phyloP scores from a whole-genome alignment of 352 stramenopile genomes.

The Phytopythium litorale region DNA sequence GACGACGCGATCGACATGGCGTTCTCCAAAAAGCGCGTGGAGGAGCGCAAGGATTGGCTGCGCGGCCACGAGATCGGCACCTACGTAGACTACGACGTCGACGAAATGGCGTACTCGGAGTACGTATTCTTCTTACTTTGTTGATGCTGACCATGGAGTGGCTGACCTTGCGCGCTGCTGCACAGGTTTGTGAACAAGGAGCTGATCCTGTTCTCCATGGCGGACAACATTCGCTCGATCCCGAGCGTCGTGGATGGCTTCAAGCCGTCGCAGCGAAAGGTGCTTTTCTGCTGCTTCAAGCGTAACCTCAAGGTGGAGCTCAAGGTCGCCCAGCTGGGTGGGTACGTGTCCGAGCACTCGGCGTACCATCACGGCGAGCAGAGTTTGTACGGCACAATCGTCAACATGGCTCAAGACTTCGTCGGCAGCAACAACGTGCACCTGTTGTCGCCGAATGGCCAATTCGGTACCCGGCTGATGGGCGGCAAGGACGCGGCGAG shows the following conservation, averaged over 20 bases:
- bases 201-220: constrained; percentile 98
- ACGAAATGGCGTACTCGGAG: constrained; percentile 93
- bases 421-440: constrained; percentile 99
- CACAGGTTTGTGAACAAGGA: constrained; percentile 97
- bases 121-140: constrained; percentile 29
- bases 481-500: constrained; percentile 95
- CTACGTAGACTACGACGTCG: constrained; percentile 91
- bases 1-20: constrained; percentile 96
- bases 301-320: constrained; percentile 93
- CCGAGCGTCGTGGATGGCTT: constrained; percentile 96
- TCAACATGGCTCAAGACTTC: constrained; percentile 99
- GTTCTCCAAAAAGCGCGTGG: constrained; percentile 96
- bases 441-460: constrained; percentile 92
- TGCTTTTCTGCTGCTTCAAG: constrained; percentile 98
- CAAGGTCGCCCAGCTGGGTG: constrained; percentile 93
- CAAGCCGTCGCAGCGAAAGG: constrained; percentile 98
- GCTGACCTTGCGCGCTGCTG: constrained; percentile 1
- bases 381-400: constrained; percentile 93
- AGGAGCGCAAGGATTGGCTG: constrained; percentile 97
- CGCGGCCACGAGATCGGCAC: constrained; percentile 79
- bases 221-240: constrained; percentile 97
- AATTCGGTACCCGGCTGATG: constrained; percentile 97
- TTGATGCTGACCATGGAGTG: background rate
- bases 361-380: constrained; percentile 98
- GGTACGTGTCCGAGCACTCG: constrained; percentile 98